Evolutionary conservation across 2,329 filamentous ascomycete genomes (phyloP).

Genomic region (Ophiocordyceps sinensis): DNA sequence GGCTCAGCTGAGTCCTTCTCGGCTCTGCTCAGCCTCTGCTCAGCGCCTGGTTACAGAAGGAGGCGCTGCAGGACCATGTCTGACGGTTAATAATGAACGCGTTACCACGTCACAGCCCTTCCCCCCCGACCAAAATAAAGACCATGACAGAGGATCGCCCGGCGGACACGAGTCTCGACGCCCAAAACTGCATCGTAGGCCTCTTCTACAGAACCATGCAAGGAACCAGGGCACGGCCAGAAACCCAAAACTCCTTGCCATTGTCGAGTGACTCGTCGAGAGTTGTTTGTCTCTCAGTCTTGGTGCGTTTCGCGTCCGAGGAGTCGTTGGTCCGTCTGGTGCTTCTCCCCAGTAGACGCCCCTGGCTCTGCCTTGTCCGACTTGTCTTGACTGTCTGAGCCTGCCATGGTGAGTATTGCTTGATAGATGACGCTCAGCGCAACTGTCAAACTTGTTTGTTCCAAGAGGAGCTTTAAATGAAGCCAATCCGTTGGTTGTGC

Average conservation of each 20-base stretch:
- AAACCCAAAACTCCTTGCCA: neutral
- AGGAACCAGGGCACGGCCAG: neutral
- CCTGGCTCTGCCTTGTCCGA: conserved; percentile 1
- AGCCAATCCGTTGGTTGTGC: neutral
- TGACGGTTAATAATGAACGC: too few relatives aligned
- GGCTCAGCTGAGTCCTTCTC: too few relatives aligned
- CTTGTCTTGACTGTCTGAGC: neutral
- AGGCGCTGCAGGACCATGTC: too few relatives aligned
- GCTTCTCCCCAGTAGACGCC: conserved; percentile 12
- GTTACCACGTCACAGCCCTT: too few relatives aligned
- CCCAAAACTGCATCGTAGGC: too few relatives aligned
- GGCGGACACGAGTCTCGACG: too few relatives aligned
- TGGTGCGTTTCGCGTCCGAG: conserved; percentile 13
- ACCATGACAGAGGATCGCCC: too few relatives aligned
- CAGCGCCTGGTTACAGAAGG: too few relatives aligned
- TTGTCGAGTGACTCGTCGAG: neutral
- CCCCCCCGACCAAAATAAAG: too few relatives aligned
- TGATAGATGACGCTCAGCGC: neutral
- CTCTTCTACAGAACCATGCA: neutral
- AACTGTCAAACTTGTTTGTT: neutral
- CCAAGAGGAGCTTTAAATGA: neutral
- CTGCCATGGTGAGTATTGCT: neutral
- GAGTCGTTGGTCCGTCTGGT: conserved; percentile 12
- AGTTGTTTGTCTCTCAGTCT: conserved; percentile 8
- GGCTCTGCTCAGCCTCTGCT: too few relatives aligned